Conservation (phyloP, 768 basidiomycete genomes). For the Leccinellum albellum region DNA sequence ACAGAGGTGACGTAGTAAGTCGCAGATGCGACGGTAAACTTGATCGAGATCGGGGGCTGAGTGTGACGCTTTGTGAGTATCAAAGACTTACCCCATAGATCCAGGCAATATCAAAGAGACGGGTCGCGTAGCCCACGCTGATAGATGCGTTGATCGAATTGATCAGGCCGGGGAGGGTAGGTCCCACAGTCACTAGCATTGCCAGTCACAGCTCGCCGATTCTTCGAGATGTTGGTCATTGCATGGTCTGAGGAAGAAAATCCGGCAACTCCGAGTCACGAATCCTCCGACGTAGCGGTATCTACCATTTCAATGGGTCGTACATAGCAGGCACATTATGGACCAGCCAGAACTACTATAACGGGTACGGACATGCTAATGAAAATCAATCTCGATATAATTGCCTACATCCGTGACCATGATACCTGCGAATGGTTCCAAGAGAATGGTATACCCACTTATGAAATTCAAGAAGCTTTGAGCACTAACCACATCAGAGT, state of each 20-base stretch:
- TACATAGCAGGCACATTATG: conserved; percentile 86
- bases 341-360: conserved; percentile 79
- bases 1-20: conserved; percentile 27
- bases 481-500: conserved; percentile 33
- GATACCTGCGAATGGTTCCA: conserved; percentile 82
- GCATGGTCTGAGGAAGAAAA: not conserved
- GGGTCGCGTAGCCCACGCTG: conserved; percentile 51
- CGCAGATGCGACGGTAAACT: conserved; percentile 24
- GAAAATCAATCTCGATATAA: not conserved
- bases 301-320: conserved; percentile 65
- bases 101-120: conserved; percentile 71
- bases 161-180: conserved; percentile 74
- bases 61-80: not conserved
- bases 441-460: conserved; percentile 80
- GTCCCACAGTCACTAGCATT: conserved; percentile 63
- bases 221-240: conserved; percentile 40
- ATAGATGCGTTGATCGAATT: conserved; percentile 67
- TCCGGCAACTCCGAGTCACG: conserved; percentile 47
- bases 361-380: conserved; percentile 1
- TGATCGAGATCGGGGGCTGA: not conserved
- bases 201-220: conserved; percentile 79
- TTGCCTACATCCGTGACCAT: conserved; percentile 53
- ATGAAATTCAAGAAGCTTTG: conserved; percentile 75
- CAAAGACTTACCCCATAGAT: conserved; percentile 59
- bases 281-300: conserved; percentile 77